Evolutionary conservation across 1,284 basidiomycete species (phyloP), one percentile per base, ranked within the genome.

Genomic region (Moniliella sp.): DNA sequence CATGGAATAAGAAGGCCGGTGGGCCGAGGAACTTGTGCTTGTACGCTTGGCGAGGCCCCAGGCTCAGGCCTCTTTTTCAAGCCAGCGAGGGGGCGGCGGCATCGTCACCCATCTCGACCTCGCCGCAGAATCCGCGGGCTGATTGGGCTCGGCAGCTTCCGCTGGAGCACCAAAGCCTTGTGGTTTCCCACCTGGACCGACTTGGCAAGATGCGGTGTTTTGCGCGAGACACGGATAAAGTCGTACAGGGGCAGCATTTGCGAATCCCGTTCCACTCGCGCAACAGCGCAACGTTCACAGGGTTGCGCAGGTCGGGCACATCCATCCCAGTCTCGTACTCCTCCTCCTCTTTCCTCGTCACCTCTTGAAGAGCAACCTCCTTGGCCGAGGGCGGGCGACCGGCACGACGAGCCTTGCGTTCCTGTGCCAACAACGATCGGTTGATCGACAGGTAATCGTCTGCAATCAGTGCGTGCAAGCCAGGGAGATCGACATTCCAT

Each of bases 211-310:
- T n/a, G n/a, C n/a, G n/a, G n/a, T n/a, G n/a, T n/a, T n/a, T n/a
- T n/a, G n/a, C n/a, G n/a, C n/a, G n/a, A n/a, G n/a, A n/a, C n/a
- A n/a, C n/a, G n/a, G n/a, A n/a, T n/a, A n/a, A n/a, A n/a, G n/a
- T n/a, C n/a, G n/a, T n/a, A 59, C 21, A 46, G 34, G 10, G 44
- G 45, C 11, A 57, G 28, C 11, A 45, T 46, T 33, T 57, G 53
- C 7, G 44, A 43, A 31, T 57, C 52, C 56, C 56, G 16, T 54
- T 34, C 56, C 56, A 59, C 11, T 49, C 41, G 4, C 56, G 36
- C 2, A 59, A 38, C 3, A 57, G 34, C 13, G 33, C 33, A 23
- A 59, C 56, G 25, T 59, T 59, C 31, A 33, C 45, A 2, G 30
- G 27, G 28, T 40, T 46, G 30, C 39, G 42, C 11, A 59, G 39